Evolutionary conservation across 2,329 filamentous ascomycete species (phyloP).

Genomic region (Monilinia polystroma): DNA sequence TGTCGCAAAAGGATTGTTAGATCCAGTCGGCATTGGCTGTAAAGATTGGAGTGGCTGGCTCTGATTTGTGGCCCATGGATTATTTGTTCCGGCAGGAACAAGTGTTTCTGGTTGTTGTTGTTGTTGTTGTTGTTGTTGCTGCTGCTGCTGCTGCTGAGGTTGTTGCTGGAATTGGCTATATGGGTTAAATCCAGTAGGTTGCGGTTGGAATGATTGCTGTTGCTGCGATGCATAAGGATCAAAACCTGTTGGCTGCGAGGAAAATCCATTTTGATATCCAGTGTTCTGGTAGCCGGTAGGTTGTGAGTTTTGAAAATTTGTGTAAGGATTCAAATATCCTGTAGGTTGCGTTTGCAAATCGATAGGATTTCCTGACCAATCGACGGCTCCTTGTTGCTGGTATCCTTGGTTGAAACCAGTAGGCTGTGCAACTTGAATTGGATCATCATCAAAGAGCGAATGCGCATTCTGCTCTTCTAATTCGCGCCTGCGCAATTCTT

Average conservation of each 20-base stretch:
- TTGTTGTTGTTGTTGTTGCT: constrained; percentile 45
- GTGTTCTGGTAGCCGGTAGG: constrained; percentile 65
- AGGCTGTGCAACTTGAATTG: constrained; percentile 57
- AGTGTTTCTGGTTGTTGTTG: constrained; percentile 57
- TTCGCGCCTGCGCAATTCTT: constrained; percentile 82
- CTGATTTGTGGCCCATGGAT: constrained; percentile 78
- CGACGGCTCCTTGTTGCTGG: constrained; percentile 92
- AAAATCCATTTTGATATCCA: constrained; percentile 68
- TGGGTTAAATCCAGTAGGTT: constrained; percentile 55
- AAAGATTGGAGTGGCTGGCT: constrained; percentile 60
- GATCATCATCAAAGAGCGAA: constrained; percentile 83
- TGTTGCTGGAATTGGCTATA: constrained; percentile 47
- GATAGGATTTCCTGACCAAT: constrained; percentile 96
- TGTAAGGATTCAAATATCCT: constrained; percentile 63
- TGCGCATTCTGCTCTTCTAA: constrained; percentile 82
- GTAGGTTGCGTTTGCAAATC: constrained; percentile 82
- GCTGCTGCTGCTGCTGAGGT: constrained; percentile 37
- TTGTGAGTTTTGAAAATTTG: constrained; percentile 48
- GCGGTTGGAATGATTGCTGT: constrained; percentile 52
- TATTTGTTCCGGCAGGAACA: constrained; percentile 81
- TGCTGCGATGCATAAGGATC: constrained; percentile 65
- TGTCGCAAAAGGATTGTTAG: constrained; percentile 93
- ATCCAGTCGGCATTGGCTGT: constrained; percentile 84
- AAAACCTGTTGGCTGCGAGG: constrained; percentile 65
- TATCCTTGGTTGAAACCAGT: constrained; percentile 97